A percentile compares a stretch with the other conserved stretches of the same genome.
Conservation (phyloP, 2,329 filamentous ascomycete species). For the Microsporum canis region DNA sequence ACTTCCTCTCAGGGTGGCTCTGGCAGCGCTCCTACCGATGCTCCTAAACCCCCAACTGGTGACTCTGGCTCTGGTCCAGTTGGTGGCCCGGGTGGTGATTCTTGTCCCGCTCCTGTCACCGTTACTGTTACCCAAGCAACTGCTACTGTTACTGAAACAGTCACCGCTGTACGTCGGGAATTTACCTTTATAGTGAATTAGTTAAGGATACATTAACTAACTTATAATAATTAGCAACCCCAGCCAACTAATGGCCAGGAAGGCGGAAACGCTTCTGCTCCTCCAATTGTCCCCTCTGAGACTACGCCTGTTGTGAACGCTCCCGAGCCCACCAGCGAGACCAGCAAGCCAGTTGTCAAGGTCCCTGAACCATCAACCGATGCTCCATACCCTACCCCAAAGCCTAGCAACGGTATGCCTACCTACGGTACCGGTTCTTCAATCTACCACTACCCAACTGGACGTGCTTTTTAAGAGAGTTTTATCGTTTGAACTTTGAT, state of each 20-base stretch:
- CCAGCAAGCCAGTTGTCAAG: not conserved
- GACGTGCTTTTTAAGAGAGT: not conserved
- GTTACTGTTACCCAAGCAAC: conserved; percentile 27
- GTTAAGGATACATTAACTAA: not conserved
- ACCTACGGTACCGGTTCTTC: not conserved
- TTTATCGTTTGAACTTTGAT: not conserved
- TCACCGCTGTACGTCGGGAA: not conserved
- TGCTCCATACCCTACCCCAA: not conserved
- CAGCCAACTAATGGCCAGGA: not conserved
- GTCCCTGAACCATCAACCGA: not conserved
- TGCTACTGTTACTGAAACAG: conserved; percentile 8
- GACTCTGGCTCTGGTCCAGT: not conserved
- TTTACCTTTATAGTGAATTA: not conserved
- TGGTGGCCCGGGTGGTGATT: not conserved
- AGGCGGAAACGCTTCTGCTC: not conserved
- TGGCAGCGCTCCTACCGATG: not conserved
- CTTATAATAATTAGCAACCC: not conserved
- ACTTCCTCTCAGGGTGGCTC: conserved; percentile 13
- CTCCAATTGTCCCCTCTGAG: not conserved
- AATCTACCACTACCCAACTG: not conserved
- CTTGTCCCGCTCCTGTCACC: not conserved
- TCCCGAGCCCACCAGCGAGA: not conserved
- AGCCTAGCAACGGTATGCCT: not conserved
- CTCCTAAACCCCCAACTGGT: not conserved
- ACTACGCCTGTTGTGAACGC: not conserved